Base-by-base conservation (phyloP, 78 protist species). In the Dictyostelium citrinum region DNA sequence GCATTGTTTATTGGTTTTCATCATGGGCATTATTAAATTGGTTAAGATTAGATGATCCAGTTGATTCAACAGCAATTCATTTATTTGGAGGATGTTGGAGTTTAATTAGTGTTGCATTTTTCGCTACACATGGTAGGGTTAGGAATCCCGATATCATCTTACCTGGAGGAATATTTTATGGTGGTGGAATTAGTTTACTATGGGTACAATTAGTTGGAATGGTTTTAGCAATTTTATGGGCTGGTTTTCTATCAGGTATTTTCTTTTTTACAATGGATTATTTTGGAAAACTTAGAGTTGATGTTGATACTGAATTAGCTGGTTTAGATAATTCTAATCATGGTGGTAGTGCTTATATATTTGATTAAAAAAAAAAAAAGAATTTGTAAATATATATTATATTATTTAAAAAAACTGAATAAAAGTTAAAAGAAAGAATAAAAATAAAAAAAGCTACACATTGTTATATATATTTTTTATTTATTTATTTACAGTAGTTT, bases 71-170 rank as follows among this genome's bases (percentile, higher is more conserved):
- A 3, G 82, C 95, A 5, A 76, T 90, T 8, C 95, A 90, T 46
- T 60, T 82, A 12, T 82, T 82, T 90, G 90, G 95, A 12, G 95
- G 95, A 0, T 83, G 84, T 35, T 88, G 93, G 93, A 78, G 86
- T 41, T 45, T 88, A 12, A 78, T 88, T 17, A 78, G 85, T 24
- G 79, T 78, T 11, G 93, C 81, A 16, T 88, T 88, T 24, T 88
- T 88, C 35, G 85, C 93, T 1, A 74, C 84, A 8, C 93, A 88
- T 35, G 93, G 93, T 6, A 20, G 81, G 5, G 93, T 82, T 7
- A 33, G 88, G 29, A 82, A 82, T 24, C 88, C 88, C 0, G 64
- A 58, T 14, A 64, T 64, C 20, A 58, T 41, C 27, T 27, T 82
- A 64, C 88, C 74, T 6, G 85, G 81, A 11, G 93, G 93, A 24